Evolutionary conservation across 2,329 filamentous ascomycete genomes (phyloP), one percentile per base, ranked within the genome.

Genomic region (Thelonectria blattea): DNA sequence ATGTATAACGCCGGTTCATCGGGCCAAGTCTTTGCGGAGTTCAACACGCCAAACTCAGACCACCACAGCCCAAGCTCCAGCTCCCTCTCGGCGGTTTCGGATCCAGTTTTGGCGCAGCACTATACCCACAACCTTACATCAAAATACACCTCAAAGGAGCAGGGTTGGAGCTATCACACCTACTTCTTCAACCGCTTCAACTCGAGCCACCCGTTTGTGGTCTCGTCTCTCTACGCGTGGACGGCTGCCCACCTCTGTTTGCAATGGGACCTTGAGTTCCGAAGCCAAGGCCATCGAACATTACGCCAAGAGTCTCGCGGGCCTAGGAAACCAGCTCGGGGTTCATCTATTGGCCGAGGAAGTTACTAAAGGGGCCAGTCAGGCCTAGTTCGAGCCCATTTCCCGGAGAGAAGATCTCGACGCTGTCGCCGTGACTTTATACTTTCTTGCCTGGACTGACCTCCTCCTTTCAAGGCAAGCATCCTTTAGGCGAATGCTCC

Each of bases 171-270:
- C 43, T 12, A 46, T 15, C 43, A 46, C 20, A 46, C 43, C 43
- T 46, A 46, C 43, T 46, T 46, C 43, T 46, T 46, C 9, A 46
- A 46, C 12, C 43, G 43, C 18, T 46, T 46, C 43, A 46, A 46
- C 43, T 24, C 43, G 4, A 46, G 43, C 10, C 43, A 46, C 24
- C 43, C 43, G 43, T 46, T 46, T 15, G 43, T 46, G 43, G 24
- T 46, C 24, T 46, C 43, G 17, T 46, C 43, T 11, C 43, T 46
- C 14, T 46, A 46, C n/a, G 43, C 43, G 10, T 46, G 43, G 43
- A 46, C 43, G 27, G 27, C 27, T 30, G 27, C 27, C 27, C 27
- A 30, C 8, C 27, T 30, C 27, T 30, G n/a, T 30, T 30, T 30
- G 27, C 27, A 30, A 30, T 10, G 27, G 8, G 27, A 30, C 27